Evolutionary conservation across 1,139 yeast species (phyloP).

Genomic region (Casaregolazyma suthepensis): DNA sequence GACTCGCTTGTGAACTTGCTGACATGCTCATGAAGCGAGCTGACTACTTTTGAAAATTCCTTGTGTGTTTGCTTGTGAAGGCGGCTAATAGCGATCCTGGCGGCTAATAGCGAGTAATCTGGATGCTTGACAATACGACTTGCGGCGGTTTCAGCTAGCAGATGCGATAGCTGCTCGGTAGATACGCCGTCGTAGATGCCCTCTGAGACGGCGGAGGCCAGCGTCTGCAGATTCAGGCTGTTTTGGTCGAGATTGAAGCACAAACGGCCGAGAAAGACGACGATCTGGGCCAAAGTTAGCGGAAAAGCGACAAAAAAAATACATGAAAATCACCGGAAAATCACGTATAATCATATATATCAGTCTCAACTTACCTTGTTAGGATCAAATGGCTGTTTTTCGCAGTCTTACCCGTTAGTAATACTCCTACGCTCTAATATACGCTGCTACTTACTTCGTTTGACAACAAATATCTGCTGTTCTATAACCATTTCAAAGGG

Average conservation of each 20-base stretch:
- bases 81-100: constrained; percentile 71
- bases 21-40: constrained; percentile 57
- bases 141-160: constrained; percentile 86
- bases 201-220: constrained; percentile 62
- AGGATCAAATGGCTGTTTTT: constrained; percentile 67
- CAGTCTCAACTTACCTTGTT: constrained; percentile 36
- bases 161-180: constrained; percentile 66
- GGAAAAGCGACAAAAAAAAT: background rate
- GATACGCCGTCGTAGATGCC: constrained; percentile 85
- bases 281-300: background rate
- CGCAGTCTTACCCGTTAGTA: constrained; percentile 42
- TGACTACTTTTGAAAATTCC: constrained; percentile 62
- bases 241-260: constrained; percentile 38
- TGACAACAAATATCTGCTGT: background rate
- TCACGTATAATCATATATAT: background rate
- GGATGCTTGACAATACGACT: constrained; percentile 87
- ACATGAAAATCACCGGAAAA: background rate
- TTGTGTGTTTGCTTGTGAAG: constrained; percentile 74
- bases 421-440: background rate
- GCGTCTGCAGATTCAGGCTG: constrained; percentile 64
- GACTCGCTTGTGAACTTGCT: constrained; percentile 54
- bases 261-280: background rate
- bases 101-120: constrained; percentile 80
- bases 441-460: background rate
- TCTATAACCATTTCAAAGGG: background rate